phyloP scores from a whole-genome alignment of 2,329 filamentous ascomycete genomes.

The Daldinia sp. region DNA sequence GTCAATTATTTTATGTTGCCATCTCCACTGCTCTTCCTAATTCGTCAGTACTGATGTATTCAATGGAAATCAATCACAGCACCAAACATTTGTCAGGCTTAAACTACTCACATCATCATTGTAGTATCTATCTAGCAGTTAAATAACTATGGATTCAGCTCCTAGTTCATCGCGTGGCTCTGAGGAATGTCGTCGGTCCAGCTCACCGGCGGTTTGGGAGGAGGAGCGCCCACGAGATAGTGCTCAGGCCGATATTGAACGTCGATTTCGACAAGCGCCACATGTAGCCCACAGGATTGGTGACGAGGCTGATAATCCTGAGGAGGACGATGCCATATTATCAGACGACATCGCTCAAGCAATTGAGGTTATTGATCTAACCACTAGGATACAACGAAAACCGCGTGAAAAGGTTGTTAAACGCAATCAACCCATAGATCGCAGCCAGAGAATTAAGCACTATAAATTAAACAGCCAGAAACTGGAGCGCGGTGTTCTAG shows the following conservation, averaged over 20 bases:
- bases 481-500: conserved; percentile 32
- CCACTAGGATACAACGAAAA: conserved; percentile 7
- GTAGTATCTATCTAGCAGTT: background rate
- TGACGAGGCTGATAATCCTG: conserved; percentile 3
- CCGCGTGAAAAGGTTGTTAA: background rate
- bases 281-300: conserved; percentile 1
- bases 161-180: background rate
- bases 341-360: conserved; percentile 31
- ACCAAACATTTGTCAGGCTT: background rate
- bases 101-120: background rate
- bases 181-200: background rate
- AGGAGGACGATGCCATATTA: conserved; percentile 17
- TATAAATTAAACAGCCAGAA: conserved; percentile 27
- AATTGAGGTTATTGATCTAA: conserved; percentile 44
- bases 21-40: too few species aligned
- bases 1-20: too few species aligned
- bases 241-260: conserved; percentile 31
- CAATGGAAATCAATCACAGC: too few species aligned
- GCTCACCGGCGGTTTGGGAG: background rate
- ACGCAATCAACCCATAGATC: conserved; percentile 26
- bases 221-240: conserved; percentile 24
- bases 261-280: conserved; percentile 26
- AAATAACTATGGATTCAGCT: background rate
- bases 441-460: conserved; percentile 1
- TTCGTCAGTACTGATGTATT: background rate